Evolutionary conservation across 2,329 filamentous ascomycete species (phyloP).

Genomic region (Neoascochyta sp.): DNA sequence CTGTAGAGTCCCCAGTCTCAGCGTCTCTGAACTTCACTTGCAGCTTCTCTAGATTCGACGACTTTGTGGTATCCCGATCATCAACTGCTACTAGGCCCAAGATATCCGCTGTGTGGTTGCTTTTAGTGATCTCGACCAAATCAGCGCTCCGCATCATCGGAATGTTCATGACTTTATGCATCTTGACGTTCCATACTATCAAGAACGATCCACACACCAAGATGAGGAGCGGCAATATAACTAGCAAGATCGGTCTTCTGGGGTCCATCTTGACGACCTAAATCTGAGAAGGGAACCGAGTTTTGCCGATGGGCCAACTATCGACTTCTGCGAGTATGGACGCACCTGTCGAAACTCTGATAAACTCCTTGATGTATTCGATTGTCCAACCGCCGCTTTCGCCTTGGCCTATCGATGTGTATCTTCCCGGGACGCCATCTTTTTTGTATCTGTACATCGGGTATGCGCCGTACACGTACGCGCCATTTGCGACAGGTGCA

Average conservation of each 20-base stretch:
- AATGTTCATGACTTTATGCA: neutral
- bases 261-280: neutral
- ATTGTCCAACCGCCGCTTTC: neutral
- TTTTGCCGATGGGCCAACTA: neutral
- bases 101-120: neutral
- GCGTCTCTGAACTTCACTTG: neutral
- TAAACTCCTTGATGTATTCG: constrained; percentile 1
- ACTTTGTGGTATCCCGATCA: neutral
- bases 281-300: constrained; percentile 1
- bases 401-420: neutral
- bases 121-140: constrained; percentile 2
- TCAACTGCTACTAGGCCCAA: neutral
- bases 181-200: neutral
- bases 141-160: constrained; percentile 1
- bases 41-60: neutral
- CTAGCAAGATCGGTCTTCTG: neutral
- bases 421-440: neutral
- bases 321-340: constrained; percentile 1
- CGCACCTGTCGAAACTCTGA: neutral
- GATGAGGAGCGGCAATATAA: neutral
- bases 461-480: constrained; percentile 4
- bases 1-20: too few relatives aligned
- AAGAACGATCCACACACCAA: neutral
- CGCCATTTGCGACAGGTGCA: constrained; percentile 5
- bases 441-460: neutral